Evolutionary conservation across 352 stramenopile genomes (phyloP), one percentile per base, ranked within the genome.

Genomic region (Phytophthora pinifolia): DNA sequence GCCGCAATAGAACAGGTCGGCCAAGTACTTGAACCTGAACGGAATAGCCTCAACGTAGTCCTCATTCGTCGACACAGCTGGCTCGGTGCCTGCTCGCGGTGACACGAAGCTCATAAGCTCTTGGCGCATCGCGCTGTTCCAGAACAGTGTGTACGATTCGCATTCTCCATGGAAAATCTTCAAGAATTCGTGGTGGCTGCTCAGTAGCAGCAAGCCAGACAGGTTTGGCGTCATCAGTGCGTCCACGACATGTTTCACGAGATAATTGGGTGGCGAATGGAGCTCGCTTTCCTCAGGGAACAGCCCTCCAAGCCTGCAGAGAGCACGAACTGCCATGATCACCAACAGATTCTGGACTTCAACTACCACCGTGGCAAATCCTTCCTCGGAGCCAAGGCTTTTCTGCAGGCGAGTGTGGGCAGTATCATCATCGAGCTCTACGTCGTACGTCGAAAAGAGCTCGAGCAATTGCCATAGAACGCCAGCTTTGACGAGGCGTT

Each of bases 91-190:
- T 3, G 73, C 73, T 15, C 57, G 70, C 9, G 78, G 76, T 4
- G 41, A 54, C 25, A 93, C 48, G 38, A 91, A 90, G 17, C 55
- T 59, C 3, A 77, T 33, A 45, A 85, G 48, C 32, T 94, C 84
- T 47, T 74, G 47, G 2, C 86, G 83, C 80, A 95, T 91, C 10
- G 71, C 52, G n/a, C 62, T 49, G 34, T 86, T 92, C 86, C 86
- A 95, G 54, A 81, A 83, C n/a, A 95, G 39, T 9, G 77, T 90
- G 47, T 92, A 89, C 6, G 82, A 91, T 47, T 86, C 72, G 27
- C 77, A 92, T 35, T 95, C 78, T 27, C 72, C 59, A 38, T 93
- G 83, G 32, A 83, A 91, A 9, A 93, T 67, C 56, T 89, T 90
- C 33, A 95, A 60, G 36, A 92, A 95, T 50, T 93, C 84, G 51